Conservation (phyloP, 1,284 basidiomycete species). For the Boletus semigastroideus region DNA sequence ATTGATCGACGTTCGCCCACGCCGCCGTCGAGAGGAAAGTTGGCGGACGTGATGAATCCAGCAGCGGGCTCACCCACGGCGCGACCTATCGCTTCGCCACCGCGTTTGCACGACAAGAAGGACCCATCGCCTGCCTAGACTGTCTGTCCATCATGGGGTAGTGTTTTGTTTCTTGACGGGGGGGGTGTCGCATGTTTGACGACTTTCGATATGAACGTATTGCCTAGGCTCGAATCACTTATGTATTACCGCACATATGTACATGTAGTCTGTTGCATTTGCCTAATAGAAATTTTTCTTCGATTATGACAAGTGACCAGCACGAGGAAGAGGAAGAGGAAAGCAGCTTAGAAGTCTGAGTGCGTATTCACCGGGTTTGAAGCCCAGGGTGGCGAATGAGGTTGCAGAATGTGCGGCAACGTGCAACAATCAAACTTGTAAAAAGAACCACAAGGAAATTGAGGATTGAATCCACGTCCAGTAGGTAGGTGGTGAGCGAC, state of each 20-base stretch:
- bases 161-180: conserved; percentile 4
- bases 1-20: conserved; percentile 45
- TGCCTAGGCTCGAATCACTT: conserved; percentile 19
- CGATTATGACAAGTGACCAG: not conserved
- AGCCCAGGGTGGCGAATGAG: too few relatives aligned
- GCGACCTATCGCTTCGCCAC: conserved; percentile 40
- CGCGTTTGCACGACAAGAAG: conserved; percentile 35
- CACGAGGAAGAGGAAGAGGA: too few relatives aligned
- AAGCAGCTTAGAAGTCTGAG: too few relatives aligned
- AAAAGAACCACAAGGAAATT: too few relatives aligned
- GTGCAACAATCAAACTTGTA: too few relatives aligned
- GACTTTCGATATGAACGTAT: conserved; percentile 25
- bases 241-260: conserved; percentile 33
- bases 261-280: conserved; percentile 27
- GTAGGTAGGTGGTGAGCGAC: too few relatives aligned
- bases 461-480: too few relatives aligned
- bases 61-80: conserved; percentile 43
- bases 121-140: conserved; percentile 30
- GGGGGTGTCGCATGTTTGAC: conserved; percentile 23
- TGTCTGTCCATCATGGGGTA: too few relatives aligned
- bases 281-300: conserved; percentile 13
- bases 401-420: too few relatives aligned
- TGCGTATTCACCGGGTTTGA: too few relatives aligned
- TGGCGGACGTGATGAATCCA: conserved; percentile 52
- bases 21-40: conserved; percentile 48